Evolutionary conservation across 106 monocot species (phyloP), one percentile per base, ranked within the genome.

Genomic region (Phalaenopsis aphrodite): DNA sequence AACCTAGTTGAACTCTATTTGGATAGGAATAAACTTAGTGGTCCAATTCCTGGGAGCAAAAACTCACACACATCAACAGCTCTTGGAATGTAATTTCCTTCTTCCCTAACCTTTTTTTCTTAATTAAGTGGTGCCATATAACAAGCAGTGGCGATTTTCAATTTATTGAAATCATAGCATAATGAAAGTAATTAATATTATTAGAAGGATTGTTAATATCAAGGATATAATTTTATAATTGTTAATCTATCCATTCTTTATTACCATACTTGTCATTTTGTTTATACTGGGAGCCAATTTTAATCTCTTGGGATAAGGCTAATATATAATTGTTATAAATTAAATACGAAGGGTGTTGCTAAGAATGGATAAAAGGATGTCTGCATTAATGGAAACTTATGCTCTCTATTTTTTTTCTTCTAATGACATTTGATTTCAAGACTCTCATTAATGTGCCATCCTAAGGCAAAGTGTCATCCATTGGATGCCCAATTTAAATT

Each of bases 21-120:
- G 68, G 88, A 91, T 77, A 89, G 84, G 73, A 95, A 99, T 78
- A 87, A 83, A 42, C 88, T 99, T 78, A 84, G 12, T 61, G 99
- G 99, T 64, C 42, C 75, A 10, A 91, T 99, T 81, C 90, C 92
- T 81, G 97, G 87, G 83, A 87, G 76, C 69, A 88, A 76, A 39
- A 69, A 52, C 55, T 77, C 83, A 74, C 79, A 42, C 72, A 55
- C 47, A 66, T 77, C 78, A 41, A 52, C 15, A 37, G 41, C 39
- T 18, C 43, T 21, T 79, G 76, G 79, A 17, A 81, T 47, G 90
- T 90, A 85, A 78, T 78, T 85, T 8, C 23, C 21, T 74, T 74
- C 43, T 74, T 74, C n/a, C n/a, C 18, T 43, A 18, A 74, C 38
- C 24, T 39, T 11, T 9, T 71, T 71, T 41, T 71, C 6, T 45